Percentiles rank a stretch among this genome's conserved stretches.
Conservation (phyloP, 495 filamentous ascomycete genomes). For the Neurospora sp. region DNA sequence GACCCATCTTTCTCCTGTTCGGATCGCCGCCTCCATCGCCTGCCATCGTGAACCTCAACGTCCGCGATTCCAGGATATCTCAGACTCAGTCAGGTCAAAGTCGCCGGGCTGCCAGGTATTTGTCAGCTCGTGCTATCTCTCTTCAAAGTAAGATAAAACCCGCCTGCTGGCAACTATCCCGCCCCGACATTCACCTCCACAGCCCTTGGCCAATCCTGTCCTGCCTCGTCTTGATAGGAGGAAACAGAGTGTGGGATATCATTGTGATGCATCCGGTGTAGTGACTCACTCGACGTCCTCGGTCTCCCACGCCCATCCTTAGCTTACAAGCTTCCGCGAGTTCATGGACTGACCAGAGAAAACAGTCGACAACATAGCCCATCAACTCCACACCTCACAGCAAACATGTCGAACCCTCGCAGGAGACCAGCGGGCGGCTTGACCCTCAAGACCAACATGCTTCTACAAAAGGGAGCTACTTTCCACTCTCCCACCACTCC, state of each 20-base stretch:
- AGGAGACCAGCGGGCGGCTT: constrained; percentile 34
- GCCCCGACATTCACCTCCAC: neutral
- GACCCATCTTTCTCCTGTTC: neutral
- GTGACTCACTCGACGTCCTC: constrained; percentile 20
- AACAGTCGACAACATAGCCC: constrained; percentile 15
- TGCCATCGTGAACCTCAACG: neutral
- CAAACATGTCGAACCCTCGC: constrained; percentile 43
- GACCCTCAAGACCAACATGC: constrained; percentile 41
- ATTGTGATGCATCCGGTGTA: constrained; percentile 11
- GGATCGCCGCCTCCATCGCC: neutral
- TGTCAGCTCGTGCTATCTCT: neutral
- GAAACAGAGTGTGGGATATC: neutral
- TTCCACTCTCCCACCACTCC: constrained; percentile 47
- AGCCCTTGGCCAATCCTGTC: constrained; percentile 14
- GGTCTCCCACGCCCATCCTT: constrained; percentile 7
- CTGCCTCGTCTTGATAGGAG: constrained; percentile 1
- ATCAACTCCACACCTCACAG: constrained; percentile 24
- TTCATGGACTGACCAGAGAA: constrained; percentile 16
- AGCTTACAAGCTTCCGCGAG: constrained; percentile 15
- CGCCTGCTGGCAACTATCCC: neutral
- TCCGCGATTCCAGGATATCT: neutral
- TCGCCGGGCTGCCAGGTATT: constrained; percentile 4
- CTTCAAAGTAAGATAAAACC: constrained; percentile 7
- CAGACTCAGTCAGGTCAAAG: neutral
- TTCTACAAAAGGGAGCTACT: constrained; percentile 53